Percentiles rank a stretch among this genome's conserved stretches.
phyloP scores from a whole-genome alignment of 768 basidiomycete species.

The Mycena latifolia region DNA sequence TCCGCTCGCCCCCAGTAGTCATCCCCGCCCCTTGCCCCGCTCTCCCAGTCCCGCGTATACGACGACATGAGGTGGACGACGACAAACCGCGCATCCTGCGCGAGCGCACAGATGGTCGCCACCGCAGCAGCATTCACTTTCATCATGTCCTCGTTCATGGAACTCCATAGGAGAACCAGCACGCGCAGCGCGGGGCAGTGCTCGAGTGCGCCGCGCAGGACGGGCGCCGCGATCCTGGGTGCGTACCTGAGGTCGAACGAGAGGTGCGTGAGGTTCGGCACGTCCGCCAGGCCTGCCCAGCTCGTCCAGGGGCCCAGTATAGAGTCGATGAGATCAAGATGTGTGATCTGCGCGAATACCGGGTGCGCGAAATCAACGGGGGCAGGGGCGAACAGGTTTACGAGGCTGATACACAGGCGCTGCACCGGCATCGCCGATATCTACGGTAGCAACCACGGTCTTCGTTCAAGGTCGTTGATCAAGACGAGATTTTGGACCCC shows the following conservation, averaged over 20 bases:
- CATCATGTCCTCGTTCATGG: neutral
- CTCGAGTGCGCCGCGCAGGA: neutral
- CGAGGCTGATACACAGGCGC: no score
- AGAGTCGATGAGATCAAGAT: neutral
- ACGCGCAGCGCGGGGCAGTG: neutral
- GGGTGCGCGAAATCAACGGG: slow-evolving; percentile 1
- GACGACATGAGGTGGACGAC: neutral
- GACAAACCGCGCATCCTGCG: neutral
- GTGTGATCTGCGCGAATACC: neutral
- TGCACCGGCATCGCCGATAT: no score
- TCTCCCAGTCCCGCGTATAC: slow-evolving; percentile 3
- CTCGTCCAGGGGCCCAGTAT: no score
- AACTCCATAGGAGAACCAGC: neutral
- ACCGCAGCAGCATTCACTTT: no score
- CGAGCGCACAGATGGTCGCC: no score
- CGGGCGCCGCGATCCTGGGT: no score
- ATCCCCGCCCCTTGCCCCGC: neutral
- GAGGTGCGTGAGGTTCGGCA: slow-evolving; percentile 5
- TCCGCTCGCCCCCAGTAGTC: neutral
- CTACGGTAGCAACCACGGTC: no score
- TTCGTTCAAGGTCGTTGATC: no score
- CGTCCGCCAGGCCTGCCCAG: neutral
- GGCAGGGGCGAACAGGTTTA: neutral
- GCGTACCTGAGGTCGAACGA: neutral
- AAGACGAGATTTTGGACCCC: no score